phyloP scores from a whole-genome alignment of 75 land plant species.

The Sequoia sempervirens region DNA sequence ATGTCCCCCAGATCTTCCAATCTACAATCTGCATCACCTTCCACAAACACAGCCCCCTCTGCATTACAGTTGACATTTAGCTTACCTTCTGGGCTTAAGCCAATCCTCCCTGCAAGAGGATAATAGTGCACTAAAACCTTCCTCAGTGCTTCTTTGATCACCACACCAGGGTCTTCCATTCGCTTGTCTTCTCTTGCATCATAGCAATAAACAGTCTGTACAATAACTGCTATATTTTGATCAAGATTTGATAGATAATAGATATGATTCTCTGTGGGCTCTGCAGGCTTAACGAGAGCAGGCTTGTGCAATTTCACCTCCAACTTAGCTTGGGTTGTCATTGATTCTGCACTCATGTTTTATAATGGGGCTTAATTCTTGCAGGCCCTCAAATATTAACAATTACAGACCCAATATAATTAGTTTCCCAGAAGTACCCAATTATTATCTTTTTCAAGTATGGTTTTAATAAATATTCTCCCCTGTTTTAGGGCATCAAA shows the following conservation, averaged over 20 bases:
- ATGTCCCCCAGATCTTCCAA: constrained; percentile 77
- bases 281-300: constrained; percentile 48
- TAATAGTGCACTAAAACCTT: constrained; percentile 69
- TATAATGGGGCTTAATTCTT: background rate
- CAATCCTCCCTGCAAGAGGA: constrained; percentile 82
- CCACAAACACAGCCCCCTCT: constrained; percentile 86
- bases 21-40: constrained; percentile 57
- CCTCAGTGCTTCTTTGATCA: constrained; percentile 51
- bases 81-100: constrained; percentile 66
- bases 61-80: constrained; percentile 67
- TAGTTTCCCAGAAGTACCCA: background rate
- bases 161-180: constrained; percentile 39
- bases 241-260: constrained; percentile 84
- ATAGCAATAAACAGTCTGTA: constrained; percentile 69
- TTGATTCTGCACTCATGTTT: background rate
- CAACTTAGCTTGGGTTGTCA: background rate
- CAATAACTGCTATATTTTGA: constrained; percentile 72
- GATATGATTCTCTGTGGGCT: constrained; percentile 47
- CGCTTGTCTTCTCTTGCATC: constrained; percentile 34
- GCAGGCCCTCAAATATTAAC: background rate
- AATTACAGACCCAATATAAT: background rate
- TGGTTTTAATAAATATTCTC: background rate
- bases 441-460: no score
- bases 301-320: constrained; percentile 45
- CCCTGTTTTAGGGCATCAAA: background rate